These are phyloP conservation scores for Paspalum notatum DNA, from an alignment of 176 grass and related monocot genomes.

Conservation along the genomic window DNA sequence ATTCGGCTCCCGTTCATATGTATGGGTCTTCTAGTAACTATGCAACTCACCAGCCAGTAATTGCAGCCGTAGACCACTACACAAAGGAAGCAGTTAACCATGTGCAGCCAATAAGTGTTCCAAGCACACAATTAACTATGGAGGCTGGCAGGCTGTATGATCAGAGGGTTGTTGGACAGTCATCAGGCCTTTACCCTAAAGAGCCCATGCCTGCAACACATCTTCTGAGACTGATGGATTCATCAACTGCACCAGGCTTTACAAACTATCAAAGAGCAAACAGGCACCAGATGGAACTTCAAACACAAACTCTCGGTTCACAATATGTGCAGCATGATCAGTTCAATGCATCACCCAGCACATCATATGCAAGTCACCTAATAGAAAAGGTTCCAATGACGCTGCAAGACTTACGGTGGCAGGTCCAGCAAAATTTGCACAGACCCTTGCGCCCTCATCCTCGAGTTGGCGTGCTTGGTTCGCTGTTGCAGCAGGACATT, in stretches of 20 bases:
- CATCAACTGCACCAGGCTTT: constrained; percentile 34
- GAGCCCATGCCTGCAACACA: constrained; percentile 60
- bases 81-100: constrained; percentile 30
- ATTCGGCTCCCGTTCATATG: constrained; percentile 40
- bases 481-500: constrained; percentile 75
- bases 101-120: constrained; percentile 31
- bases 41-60: constrained; percentile 33
- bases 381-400: constrained; percentile 35
- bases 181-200: constrained; percentile 44
- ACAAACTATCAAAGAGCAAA: constrained; percentile 39
- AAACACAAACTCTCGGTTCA: constrained; percentile 18
- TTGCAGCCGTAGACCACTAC: constrained; percentile 5
- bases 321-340: constrained; percentile 20
- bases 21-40: constrained; percentile 32
- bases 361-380: constrained; percentile 29
- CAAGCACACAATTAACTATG: constrained; percentile 30
- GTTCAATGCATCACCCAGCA: constrained; percentile 38
- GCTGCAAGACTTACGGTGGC: constrained; percentile 36
- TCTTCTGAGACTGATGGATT: constrained; percentile 68
- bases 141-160: constrained; percentile 39
- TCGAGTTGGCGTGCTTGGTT: constrained; percentile 67
- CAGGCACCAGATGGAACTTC: constrained; percentile 41
- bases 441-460: constrained; percentile 64
- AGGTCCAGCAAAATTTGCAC: constrained; percentile 43
- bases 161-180: constrained; percentile 34